Percentiles rank a stretch among this genome's conserved stretches.
These are phyloP conservation scores for Kokia cookei DNA, from an alignment of 441 rosid species.

Conservation along the genomic window DNA sequence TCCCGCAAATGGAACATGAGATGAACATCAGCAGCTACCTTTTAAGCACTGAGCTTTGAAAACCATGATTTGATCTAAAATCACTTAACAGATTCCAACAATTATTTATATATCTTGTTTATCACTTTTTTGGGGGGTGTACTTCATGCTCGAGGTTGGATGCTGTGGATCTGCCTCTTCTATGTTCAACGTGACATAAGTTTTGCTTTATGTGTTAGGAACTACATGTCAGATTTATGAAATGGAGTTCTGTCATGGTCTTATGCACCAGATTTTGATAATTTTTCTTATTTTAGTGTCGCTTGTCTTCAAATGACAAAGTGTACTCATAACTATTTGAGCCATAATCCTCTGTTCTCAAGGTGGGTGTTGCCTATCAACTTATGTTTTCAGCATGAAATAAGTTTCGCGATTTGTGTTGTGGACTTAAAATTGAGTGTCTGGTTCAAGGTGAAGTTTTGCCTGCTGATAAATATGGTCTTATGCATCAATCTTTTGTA, in stretches of 20 bases:
- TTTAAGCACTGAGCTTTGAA: neutral
- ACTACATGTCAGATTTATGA: neutral
- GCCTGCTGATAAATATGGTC: neutral
- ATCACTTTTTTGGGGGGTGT: neutral
- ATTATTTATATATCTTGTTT: neutral
- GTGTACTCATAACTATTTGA: neutral
- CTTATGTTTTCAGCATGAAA: neutral
- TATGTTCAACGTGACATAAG: neutral
- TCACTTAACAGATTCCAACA: neutral
- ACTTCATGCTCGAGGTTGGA: neutral
- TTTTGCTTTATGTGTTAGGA: neutral
- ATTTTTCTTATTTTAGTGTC: neutral
- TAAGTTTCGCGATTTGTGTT: neutral
- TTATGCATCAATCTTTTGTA: neutral
- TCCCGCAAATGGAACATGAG: neutral
- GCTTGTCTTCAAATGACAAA: neutral
- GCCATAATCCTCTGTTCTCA: neutral
- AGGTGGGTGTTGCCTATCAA: neutral
- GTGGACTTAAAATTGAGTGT: neutral
- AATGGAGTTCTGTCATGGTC: neutral
- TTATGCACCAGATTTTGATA: neutral
- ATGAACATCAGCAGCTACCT: neutral
- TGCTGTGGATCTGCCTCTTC: neutral
- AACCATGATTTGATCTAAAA: neutral
- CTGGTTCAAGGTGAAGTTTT: neutral